A percentile compares a stretch with the other conserved stretches of the same genome.
Conservation (phyloP, 768 basidiomycete genomes). For the Calvatia gigantea region DNA sequence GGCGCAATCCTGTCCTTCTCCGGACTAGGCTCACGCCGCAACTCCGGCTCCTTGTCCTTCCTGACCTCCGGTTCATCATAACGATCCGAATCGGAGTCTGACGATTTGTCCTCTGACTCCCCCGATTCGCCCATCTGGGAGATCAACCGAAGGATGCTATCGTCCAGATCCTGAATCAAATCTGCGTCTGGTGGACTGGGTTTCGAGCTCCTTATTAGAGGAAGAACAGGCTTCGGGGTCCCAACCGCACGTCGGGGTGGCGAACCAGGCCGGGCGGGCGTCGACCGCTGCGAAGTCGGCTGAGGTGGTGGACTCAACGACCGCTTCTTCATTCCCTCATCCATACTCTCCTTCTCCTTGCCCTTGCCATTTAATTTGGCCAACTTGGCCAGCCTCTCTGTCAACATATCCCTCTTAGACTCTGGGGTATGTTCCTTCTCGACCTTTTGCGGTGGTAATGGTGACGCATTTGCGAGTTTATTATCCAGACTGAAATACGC, state of each 20-base stretch:
- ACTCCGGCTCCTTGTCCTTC: slow-evolving; percentile 13
- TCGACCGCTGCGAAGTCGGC: background rate
- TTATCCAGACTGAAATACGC: background rate
- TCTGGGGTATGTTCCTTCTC: slow-evolving; percentile 17
- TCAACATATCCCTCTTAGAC: slow-evolving; percentile 32
- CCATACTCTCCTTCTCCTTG: slow-evolving; percentile 36
- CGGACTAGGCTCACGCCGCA: slow-evolving; percentile 10
- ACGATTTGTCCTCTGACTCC: slow-evolving; percentile 7
- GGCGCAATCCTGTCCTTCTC: slow-evolving; percentile 38
- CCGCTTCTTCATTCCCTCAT: slow-evolving; percentile 32
- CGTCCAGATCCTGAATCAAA: slow-evolving; percentile 39
- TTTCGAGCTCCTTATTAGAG: slow-evolving; percentile 14
- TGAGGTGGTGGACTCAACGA: slow-evolving; percentile 5
- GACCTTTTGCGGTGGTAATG: background rate
- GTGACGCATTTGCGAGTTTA: background rate
- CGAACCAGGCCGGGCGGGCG: background rate
- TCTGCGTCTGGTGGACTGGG: slow-evolving; percentile 37
- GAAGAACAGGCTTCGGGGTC: background rate
- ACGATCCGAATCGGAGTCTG: slow-evolving; percentile 18
- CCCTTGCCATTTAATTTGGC: slow-evolving; percentile 27
- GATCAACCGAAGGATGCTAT: slow-evolving; percentile 37
- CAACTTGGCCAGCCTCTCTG: slow-evolving; percentile 39
- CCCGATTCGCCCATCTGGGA: slow-evolving; percentile 33
- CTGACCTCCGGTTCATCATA: slow-evolving; percentile 17
- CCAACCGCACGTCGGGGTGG: slow-evolving; percentile 7